phyloP scores from a whole-genome alignment of 1,139 yeast species.

The Pichia sp. region DNA sequence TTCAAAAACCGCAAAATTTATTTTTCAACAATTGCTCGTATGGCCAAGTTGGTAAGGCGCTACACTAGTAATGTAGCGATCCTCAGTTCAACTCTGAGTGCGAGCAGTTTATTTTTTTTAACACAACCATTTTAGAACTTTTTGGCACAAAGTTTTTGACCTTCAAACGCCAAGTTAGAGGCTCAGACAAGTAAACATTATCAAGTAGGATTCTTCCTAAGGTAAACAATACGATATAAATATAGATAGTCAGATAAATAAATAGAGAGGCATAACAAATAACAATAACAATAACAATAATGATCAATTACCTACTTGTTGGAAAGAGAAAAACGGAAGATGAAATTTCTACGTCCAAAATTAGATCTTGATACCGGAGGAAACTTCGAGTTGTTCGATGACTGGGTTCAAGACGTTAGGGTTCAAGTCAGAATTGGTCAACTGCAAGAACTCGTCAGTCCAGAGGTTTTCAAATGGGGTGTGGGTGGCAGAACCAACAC shows the following conservation, averaged over 20 bases:
- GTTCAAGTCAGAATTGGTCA: slow-evolving; percentile 59
- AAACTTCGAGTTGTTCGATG: slow-evolving; percentile 57
- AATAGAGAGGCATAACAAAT: not conserved
- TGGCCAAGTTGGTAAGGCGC: slow-evolving; percentile 27
- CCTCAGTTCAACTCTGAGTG: slow-evolving; percentile 25
- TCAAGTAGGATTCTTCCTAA: not conserved
- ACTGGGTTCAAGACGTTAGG: slow-evolving; percentile 60
- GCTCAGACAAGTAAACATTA: not conserved
- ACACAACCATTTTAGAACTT: no score
- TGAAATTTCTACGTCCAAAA: not conserved
- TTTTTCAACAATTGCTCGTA: slow-evolving; percentile 16
- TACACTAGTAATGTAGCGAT: slow-evolving; percentile 25
- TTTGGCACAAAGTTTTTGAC: no score
- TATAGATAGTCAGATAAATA: not conserved
- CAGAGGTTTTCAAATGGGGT: slow-evolving; percentile 54
- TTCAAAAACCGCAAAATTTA: not conserved
- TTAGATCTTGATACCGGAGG: slow-evolving; percentile 51
- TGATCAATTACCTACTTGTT: not conserved
- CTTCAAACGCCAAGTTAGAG: no score
- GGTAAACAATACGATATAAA: not conserved
- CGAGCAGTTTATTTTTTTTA: slow-evolving; percentile 14
- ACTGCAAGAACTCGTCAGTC: slow-evolving; percentile 73
- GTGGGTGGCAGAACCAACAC: slow-evolving; percentile 62
- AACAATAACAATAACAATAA: not conserved
- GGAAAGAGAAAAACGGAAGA: not conserved